These are phyloP conservation scores for Volvox africanus DNA, from an alignment of 139 green algal species.

Conservation along the genomic window DNA sequence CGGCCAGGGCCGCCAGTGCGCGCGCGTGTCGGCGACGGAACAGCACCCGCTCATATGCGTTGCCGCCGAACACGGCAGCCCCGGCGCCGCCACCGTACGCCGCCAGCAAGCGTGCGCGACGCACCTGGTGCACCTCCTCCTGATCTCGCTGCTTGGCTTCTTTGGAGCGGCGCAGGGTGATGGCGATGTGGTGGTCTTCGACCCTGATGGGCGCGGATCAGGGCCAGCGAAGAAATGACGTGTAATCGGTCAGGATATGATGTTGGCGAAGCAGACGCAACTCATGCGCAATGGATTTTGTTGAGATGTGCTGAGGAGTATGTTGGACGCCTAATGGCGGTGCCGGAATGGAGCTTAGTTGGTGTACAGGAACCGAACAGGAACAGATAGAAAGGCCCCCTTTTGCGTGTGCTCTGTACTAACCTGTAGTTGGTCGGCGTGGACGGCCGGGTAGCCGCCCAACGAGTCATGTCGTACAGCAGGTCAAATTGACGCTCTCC, in stretches of 20 bases:
- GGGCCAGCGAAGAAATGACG: neutral
- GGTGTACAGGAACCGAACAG: no score
- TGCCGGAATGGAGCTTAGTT: no score
- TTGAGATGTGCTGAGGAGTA: no score
- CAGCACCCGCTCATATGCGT: neutral
- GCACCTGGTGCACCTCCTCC: neutral
- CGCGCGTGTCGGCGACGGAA: slow-evolving; percentile 23
- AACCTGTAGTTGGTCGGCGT: slow-evolving; percentile 29
- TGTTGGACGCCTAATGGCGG: no score
- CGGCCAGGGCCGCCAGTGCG: neutral
- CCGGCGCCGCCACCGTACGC: neutral
- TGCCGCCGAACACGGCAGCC: neutral
- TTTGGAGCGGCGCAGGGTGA: slow-evolving; percentile 34
- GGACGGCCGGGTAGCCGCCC: neutral
- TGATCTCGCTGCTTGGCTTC: slow-evolving; percentile 16
- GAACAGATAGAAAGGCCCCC: no score
- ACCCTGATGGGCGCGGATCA: neutral
- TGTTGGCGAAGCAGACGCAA: neutral
- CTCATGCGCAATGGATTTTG: neutral
- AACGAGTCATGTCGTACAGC: slow-evolving; percentile 45
- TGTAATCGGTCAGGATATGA: no score
- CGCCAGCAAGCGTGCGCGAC: neutral
- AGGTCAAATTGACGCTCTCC: slow-evolving; percentile 11
- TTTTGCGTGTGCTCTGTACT: no score
- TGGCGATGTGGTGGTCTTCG: neutral